Percentiles rank a stretch among this genome's conserved stretches.
Evolutionary conservation across 192 early-diverging fungal species (phyloP).

Genomic region (Mortierella claussenii): DNA sequence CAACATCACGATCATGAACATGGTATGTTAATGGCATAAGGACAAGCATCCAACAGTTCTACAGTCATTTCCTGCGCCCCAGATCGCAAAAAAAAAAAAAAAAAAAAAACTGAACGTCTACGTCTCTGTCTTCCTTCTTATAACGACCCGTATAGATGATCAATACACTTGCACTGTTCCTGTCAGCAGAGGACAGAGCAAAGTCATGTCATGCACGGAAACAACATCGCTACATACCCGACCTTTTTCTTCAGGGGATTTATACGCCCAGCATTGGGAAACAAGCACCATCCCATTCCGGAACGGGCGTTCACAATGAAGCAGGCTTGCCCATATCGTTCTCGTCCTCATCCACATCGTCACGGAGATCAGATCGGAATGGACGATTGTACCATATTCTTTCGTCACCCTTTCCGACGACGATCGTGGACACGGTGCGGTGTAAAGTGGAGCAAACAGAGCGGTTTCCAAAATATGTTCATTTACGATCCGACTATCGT

Average conservation of each 20-base stretch:
- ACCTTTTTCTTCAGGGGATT: conserved; percentile 62
- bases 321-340: conserved; percentile 2
- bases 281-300: conserved; percentile 7
- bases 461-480: conserved; percentile 37
- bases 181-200: conserved; percentile 58
- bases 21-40: conserved; percentile 33
- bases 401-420: conserved; percentile 60
- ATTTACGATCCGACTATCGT: conserved; percentile 41
- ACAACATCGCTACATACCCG: conserved; percentile 60
- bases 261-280: conserved; percentile 54
- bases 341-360: conserved; percentile 21
- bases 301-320: conserved; percentile 18
- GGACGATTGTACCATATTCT: conserved; percentile 53
- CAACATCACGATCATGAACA: conserved; percentile 65
- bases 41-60: no score
- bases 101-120: no score
- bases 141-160: conserved; percentile 61
- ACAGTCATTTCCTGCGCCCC: background rate
- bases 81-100: background rate
- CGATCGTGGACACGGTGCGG: conserved; percentile 56
- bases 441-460: conserved; percentile 59
- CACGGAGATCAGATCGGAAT: conserved; percentile 34
- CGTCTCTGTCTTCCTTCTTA: no score
- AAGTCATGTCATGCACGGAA: conserved; percentile 64
- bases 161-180: conserved; percentile 62